Base-by-base conservation (phyloP, 345 rosid genomes). In the Rhodomyrtus tomentosa region DNA sequence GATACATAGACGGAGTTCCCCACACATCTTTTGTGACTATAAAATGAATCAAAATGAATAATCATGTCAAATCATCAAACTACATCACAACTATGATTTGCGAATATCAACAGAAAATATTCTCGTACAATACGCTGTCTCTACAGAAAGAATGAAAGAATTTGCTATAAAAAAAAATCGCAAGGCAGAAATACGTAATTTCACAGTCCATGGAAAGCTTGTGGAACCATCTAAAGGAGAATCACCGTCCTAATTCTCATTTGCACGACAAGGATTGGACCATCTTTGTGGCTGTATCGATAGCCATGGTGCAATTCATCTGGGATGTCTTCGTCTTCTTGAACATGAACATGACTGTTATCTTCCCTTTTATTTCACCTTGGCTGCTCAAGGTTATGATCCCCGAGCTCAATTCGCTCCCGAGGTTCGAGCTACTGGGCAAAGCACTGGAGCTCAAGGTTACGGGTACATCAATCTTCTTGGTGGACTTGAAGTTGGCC, bases 401-500 rank as follows among this genome's bases (percentile, higher is more conserved):
- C 52, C 84, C 81, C 11, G 42, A 32, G 16, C 50, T 58, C 82
- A 83, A 14, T 40, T 86, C 84, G 45, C 48, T 62, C 42, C 42
- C 22, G 16, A 86, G 82, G 6, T 29, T 32, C 38, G 82, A 82
- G 27, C 27, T 36, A 15, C 53, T 38, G 25, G 83, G 25, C 58
- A 74, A 40, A 38, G 38, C 45, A 68, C 22, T 10, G 21, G 85
- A 87, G 62, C 49, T 76, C 40, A 87, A 10, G 14, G 55, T 48
- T 27, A 87, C 83, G 2, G 29, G 36, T 27, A 49, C 27, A 32
- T 79, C 40, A 55, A 84, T 54, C 82, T 62, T 87, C 82, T 74
- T 84, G 4, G 85, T 82, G 45, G 83, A 74, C 85, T 80, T 84
- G 50, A 85, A 83, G 80, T 50, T 79, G 32, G 81, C 89, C 79